These are phyloP conservation scores for Amanita muscaria DNA, from an alignment of 768 basidiomycete genomes.

Conservation along the genomic window DNA sequence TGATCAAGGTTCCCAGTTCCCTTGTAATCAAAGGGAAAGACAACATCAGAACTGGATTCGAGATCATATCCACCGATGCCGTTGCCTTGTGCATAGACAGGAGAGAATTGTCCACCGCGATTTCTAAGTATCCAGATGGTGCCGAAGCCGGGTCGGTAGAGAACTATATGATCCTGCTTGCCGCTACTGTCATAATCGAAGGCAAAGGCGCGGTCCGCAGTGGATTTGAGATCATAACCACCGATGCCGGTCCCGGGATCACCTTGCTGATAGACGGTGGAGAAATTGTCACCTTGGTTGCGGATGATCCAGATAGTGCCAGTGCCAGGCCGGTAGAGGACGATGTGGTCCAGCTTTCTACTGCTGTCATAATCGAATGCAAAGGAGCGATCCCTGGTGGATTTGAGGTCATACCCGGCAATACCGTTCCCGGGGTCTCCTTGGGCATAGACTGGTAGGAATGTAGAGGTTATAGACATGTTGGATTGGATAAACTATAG, in stretches of 20 bases:
- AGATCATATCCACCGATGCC: constrained; percentile 2
- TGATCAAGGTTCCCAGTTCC: constrained; percentile 1
- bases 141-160: constrained; percentile 1
- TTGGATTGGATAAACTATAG: constrained; percentile 3
- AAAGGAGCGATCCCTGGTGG: constrained; percentile 5
- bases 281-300: constrained; percentile 7
- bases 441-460: constrained; percentile 1
- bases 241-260: constrained; percentile 1
- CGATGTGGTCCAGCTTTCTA: constrained; percentile 10
- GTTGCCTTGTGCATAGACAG: constrained; percentile 1
- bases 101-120: constrained; percentile 2
- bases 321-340: constrained; percentile 8
- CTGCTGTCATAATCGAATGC: constrained; percentile 8
- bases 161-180: constrained; percentile 1
- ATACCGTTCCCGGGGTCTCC: constrained; percentile 1
- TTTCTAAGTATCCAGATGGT: constrained; percentile 1
- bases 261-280: constrained; percentile 7
- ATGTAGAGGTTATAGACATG: constrained; percentile 2
- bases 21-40: constrained; percentile 2
- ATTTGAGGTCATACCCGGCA: constrained; percentile 5
- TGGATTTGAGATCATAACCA: constrained; percentile 1
- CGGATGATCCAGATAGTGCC: constrained; percentile 8
- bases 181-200: constrained; percentile 3
- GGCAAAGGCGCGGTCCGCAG: constrained; percentile 2
- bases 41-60: constrained; percentile 1